Percentiles rank a stretch among this genome's conserved stretches.
These are phyloP conservation scores for Aureobasidium sp. DNA, from an alignment of 2,329 filamentous ascomycete genomes.

Conservation along the genomic window DNA sequence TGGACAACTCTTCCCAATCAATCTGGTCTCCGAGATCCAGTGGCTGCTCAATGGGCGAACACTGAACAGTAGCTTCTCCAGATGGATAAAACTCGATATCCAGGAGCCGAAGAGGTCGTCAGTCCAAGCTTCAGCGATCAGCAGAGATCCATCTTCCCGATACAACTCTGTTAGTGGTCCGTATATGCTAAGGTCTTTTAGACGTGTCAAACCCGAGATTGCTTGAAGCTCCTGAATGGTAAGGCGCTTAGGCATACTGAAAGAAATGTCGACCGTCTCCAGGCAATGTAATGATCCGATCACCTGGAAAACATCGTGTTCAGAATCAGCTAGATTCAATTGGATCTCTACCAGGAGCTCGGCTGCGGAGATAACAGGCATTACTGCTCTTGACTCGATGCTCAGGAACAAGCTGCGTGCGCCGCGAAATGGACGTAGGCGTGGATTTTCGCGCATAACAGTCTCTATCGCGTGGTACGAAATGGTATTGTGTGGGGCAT, in stretches of 20 bases:
- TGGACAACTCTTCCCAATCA: not conserved
- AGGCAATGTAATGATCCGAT: not conserved
- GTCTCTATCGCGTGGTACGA: not conserved
- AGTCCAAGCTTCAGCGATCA: not conserved
- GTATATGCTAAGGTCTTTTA: not conserved
- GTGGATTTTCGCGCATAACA: not conserved
- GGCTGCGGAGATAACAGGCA: not conserved
- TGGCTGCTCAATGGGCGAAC: not conserved
- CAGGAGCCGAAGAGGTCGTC: not conserved
- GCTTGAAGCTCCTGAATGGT: not conserved
- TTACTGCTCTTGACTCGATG: not conserved
- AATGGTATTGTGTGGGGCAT: not conserved
- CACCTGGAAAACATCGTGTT: not conserved
- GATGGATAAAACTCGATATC: not conserved
- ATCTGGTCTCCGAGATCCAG: not conserved
- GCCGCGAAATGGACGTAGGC: not conserved
- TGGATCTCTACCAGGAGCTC: not conserved
- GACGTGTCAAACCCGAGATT: not conserved
- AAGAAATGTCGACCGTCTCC: not conserved
- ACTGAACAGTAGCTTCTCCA: not conserved
- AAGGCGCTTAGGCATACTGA: not conserved
- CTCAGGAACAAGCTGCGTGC: not conserved
- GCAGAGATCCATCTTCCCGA: not conserved
- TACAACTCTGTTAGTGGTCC: not conserved
- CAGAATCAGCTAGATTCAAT: not conserved